Conservation (phyloP, 2,329 filamentous ascomycete genomes). For the Chrysoporthe deuterocubensis region DNA sequence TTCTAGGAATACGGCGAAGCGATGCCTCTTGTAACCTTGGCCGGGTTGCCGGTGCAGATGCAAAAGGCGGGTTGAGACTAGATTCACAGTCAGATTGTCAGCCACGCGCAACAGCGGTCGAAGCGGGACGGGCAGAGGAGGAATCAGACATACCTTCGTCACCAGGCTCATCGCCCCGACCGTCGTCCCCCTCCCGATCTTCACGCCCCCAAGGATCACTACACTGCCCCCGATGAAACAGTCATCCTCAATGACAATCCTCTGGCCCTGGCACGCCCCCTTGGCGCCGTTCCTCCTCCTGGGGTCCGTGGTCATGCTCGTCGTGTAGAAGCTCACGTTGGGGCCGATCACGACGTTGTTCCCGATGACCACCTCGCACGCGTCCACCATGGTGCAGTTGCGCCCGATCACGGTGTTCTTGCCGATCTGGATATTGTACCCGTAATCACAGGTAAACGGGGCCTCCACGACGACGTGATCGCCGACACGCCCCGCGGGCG, state of each 20-base stretch:
- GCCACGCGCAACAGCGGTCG: not conserved
- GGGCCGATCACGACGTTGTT: conserved; percentile 77
- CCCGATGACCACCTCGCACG: conserved; percentile 82
- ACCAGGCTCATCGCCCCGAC: conserved; percentile 86
- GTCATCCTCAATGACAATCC: conserved; percentile 82
- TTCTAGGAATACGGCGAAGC: conserved; percentile 9
- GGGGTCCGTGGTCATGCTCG: conserved; percentile 73
- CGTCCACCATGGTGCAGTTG: conserved; percentile 85
- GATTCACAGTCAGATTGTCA: not conserved
- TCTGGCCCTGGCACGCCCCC: conserved; percentile 70
- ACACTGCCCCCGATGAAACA: conserved; percentile 81
- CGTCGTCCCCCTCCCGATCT: conserved; percentile 76
- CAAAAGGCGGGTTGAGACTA: conserved; percentile 31
- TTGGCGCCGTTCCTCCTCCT: conserved; percentile 74
- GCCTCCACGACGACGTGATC: conserved; percentile 78
- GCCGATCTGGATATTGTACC: conserved; percentile 90
- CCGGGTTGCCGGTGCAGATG: conserved; percentile 34
- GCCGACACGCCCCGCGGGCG: conserved; percentile 68
- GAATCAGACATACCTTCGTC: conserved; percentile 63
- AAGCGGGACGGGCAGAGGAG: not conserved
- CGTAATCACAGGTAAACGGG: conserved; percentile 88
- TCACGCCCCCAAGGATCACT: conserved; percentile 77
- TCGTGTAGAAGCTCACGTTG: conserved; percentile 84
- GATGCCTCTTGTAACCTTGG: conserved; percentile 29
- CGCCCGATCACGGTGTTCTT: conserved; percentile 82